Evolutionary conservation across 306 rosid genomes (phyloP), one percentile per base, ranked within the genome.

Genomic region (Acacia melanoxylon): DNA sequence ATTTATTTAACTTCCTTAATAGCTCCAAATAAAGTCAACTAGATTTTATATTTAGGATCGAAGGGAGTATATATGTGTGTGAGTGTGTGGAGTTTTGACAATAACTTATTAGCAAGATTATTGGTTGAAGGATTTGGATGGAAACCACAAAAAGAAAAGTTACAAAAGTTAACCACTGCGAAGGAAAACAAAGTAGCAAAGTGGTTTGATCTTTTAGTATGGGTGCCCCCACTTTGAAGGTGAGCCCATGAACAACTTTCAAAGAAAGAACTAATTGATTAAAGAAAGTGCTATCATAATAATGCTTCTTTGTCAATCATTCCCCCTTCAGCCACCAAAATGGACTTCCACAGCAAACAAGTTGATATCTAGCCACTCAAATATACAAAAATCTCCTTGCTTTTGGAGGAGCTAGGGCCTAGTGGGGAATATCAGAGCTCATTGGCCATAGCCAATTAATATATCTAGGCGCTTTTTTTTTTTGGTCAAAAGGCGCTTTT

Each of bases 21-120:
- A 1, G 6, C 1, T 37, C 8, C 0, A 37, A 37, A 37, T 37
- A 37, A 37, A 37, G 0, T 37, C 1, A 37, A 6, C 41, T 6
- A 0, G 0, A 1, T 37, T 1, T 37, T 37, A 6, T 6, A 37
- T 37, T 37, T 37, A 37, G 0, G 0, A 37, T 1, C 8, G 1
- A 7, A 35, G 0, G 7, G 7, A 35, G 7, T 5, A 35, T 35
- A 5, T 31, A 31, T 1, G 3, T 31, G 4, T 29, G 2, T 29
- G 31, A 1, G 31, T 29, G 31, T 29, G 41, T 5, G 6, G 8
- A 22, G 66, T 22, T 59, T 9, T 59, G 15, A 59, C 15, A 59
- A 59, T 58, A 59, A 59, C 11, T 59, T 24, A 59, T 10, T 10
- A 0, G 33, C 33, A 59, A 22, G 0, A 59, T 59, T 59, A 59